Base-by-base conservation (phyloP, 1,139 yeast species). In the Kodamaea ohmeri region DNA sequence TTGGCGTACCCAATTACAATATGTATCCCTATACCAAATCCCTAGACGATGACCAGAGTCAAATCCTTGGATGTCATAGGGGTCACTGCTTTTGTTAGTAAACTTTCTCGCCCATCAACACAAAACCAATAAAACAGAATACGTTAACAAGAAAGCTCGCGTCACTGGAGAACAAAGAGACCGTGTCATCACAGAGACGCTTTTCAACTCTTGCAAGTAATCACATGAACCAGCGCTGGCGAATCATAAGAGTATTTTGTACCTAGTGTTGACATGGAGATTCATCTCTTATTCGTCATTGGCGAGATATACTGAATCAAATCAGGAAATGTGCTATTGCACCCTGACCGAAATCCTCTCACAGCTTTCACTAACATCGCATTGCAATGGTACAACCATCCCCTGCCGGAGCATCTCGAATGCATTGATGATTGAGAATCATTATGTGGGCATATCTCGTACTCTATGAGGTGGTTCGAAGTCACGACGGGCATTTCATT, bases 41-140 rank as follows among this genome's bases (percentile, higher is more conserved):
- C 16, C 32, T 11, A 11, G 5, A 27, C 21, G 17, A 11, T 24
- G 14, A 17, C 12, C 15, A 4, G 21, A 19, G 8, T 6, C 4
- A 4, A 19, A 29, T 29, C 32, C 32, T 19, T 12, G 24, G n/a
- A 4, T 19, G 32, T 8, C 11, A 6, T 12, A 16, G n/a, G 4
- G 13, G 7, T 8, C 26, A 31, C 34, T 21, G n/a, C 32, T 34
- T 36, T 24, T 34, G 35, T 36, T 35, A 13, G 28, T 27, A 16
- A n/a, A 27, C 20, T 24, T 31, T 38, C 25, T 29, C 32, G 18
- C 30, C 35, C 27, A 14, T 13, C 25, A 32, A 39, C 37, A 39
- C 32, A 36, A 39, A 39, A 39, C 42, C 42, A 36, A 32, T 39
- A 39, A 39, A 39, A 28, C 21, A 33, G 30, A 39, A 36, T 9